These are phyloP conservation scores for Annulohypoxylon truncatum DNA, from an alignment of 2,329 filamentous ascomycete genomes.

Conservation along the genomic window DNA sequence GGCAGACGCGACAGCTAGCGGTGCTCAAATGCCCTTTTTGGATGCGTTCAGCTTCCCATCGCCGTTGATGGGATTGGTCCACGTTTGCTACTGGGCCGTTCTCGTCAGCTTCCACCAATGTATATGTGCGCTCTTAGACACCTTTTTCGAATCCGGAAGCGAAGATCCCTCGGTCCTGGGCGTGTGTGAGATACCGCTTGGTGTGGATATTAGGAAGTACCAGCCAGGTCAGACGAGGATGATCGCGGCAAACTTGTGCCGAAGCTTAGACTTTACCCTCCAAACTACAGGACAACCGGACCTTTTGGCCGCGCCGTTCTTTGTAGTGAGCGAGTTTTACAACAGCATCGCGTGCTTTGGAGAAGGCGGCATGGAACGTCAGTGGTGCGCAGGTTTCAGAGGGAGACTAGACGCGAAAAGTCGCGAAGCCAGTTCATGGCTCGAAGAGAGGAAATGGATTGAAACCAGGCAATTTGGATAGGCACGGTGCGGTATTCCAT, in stretches of 20 bases:
- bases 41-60: constrained; percentile 60
- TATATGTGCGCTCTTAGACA: constrained; percentile 58
- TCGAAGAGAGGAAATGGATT: constrained; percentile 47
- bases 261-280: constrained; percentile 62
- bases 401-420: constrained; percentile 40
- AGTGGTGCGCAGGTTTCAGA: constrained; percentile 45
- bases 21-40: constrained; percentile 56
- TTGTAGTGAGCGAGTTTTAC: constrained; percentile 46
- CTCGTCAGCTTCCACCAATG: constrained; percentile 62
- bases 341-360: constrained; percentile 38
- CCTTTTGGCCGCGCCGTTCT: constrained; percentile 47
- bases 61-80: constrained; percentile 57
- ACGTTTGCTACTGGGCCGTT: constrained; percentile 66
- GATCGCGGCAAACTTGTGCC: constrained; percentile 62
- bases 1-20: constrained; percentile 45
- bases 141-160: constrained; percentile 58
- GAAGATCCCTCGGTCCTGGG: constrained; percentile 53
- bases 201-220: constrained; percentile 58
- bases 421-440: constrained; percentile 38
- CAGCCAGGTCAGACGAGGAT: constrained; percentile 55
- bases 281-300: constrained; percentile 51
- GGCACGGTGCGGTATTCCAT: constrained; percentile 8
- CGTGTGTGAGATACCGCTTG: constrained; percentile 53
- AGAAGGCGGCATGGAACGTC: constrained; percentile 43
- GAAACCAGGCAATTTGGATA: constrained; percentile 44